These are phyloP conservation scores for Lepidium aucheri DNA, from an alignment of 345 rosid species.

Conservation along the genomic window DNA sequence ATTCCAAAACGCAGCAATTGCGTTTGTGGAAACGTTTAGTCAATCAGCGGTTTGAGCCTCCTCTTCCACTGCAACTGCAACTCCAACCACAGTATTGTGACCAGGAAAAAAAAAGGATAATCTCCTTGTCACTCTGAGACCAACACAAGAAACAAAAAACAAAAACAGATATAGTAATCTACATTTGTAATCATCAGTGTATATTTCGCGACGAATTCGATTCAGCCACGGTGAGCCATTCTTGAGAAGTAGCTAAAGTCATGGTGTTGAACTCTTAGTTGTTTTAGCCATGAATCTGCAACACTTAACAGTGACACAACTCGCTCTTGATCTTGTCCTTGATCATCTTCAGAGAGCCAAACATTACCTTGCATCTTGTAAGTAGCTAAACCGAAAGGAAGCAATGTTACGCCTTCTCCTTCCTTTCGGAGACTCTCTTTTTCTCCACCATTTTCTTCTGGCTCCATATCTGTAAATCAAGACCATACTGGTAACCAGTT, in stretches of 20 bases:
- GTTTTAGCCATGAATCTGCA: conserved; percentile 99
- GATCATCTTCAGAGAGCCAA: conserved; percentile 68
- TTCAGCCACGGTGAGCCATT: conserved; percentile 54
- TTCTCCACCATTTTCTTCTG: conserved; percentile 68
- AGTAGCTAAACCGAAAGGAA: conserved; percentile 89
- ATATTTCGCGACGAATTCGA: not conserved
- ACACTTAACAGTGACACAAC: conserved; percentile 73
- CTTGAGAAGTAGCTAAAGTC: conserved; percentile 89
- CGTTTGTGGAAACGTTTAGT: conserved; percentile 1
- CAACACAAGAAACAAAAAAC: conserved; percentile 17
- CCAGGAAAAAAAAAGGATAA: conserved; percentile 7
- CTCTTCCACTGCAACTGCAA: not conserved
- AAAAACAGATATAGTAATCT: not conserved
- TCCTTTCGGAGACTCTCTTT: conserved; percentile 33
- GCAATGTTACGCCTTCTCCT: conserved; percentile 60
- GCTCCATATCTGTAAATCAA: conserved; percentile 51
- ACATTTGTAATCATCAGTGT: not conserved
- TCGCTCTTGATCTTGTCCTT: conserved; percentile 77
- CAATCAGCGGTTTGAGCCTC: conserved; percentile 2
- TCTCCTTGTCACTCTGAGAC: conserved; percentile 9
- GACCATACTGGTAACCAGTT: not conserved
- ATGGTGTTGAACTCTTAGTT: conserved; percentile 89
- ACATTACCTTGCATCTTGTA: conserved; percentile 98
- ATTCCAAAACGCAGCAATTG: conserved; percentile 19
- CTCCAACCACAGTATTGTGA: conserved; percentile 13